phyloP scores from a whole-genome alignment of 1,284 basidiomycete genomes.

The Athelia sp. region DNA sequence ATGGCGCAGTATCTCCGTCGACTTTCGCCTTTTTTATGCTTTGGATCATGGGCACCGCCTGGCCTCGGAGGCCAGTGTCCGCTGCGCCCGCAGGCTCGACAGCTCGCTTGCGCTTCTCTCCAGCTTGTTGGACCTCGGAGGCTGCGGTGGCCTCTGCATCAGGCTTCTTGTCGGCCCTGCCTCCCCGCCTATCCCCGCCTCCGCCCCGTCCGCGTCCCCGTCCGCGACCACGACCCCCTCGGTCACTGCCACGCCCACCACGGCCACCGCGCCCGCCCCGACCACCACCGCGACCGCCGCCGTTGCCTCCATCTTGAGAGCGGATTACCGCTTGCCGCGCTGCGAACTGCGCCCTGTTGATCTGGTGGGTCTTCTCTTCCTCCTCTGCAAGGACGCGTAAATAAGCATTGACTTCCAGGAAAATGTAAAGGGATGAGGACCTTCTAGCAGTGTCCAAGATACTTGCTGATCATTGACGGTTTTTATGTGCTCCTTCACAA shows the following conservation, averaged over 20 bases:
- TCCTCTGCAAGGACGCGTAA: constrained; percentile 41
- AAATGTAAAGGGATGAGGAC: constrained; percentile 31
- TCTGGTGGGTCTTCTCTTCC: constrained; percentile 63
- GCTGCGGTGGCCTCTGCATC: constrained; percentile 14
- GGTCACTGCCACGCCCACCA: constrained; percentile 19
- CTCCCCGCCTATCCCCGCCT: constrained; percentile 18
- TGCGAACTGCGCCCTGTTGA: constrained; percentile 64
- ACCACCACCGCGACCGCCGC: constrained; percentile 33
- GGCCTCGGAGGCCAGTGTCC: constrained; percentile 57
- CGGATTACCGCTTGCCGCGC: constrained; percentile 46
- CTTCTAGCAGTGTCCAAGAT: constrained; percentile 54
- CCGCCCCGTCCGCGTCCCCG: constrained; percentile 26
- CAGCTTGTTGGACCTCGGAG: constrained; percentile 33
- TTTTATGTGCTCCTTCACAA: constrained; percentile 57
- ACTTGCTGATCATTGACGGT: constrained; percentile 60
- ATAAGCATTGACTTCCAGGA: neutral
- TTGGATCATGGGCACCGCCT: constrained; percentile 50
- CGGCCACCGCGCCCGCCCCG: constrained; percentile 41
- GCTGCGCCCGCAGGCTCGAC: constrained; percentile 73
- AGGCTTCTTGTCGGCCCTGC: constrained; percentile 21
- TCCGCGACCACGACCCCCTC: constrained; percentile 21
- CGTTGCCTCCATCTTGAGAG: constrained; percentile 17
- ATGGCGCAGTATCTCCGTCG: constrained; percentile 23
- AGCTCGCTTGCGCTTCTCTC: constrained; percentile 70
- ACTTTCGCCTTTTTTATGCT: constrained; percentile 58